phyloP scores from a whole-genome alignment of 495 filamentous ascomycete species.

The Astrothelium macrocarpum region DNA sequence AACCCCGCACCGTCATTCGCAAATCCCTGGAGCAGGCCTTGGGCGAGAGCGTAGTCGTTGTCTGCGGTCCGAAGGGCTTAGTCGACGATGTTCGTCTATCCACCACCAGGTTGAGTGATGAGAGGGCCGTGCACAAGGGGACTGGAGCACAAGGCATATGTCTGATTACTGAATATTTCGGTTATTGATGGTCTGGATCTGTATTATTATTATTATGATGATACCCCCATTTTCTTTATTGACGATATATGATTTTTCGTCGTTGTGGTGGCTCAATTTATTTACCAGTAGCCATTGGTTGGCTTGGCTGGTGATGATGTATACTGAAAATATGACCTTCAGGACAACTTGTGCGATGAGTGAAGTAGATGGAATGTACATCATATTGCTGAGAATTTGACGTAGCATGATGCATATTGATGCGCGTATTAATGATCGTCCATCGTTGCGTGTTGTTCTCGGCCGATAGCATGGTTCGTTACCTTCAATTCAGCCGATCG shows the following conservation, averaged over 20 bases:
- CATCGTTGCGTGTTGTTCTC: neutral
- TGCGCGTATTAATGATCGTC: no score
- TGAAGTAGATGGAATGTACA: no score
- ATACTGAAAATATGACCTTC: no score
- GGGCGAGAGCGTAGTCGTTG: conserved; percentile 76
- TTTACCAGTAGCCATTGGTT: no score
- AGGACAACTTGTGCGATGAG: no score
- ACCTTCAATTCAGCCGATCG: neutral
- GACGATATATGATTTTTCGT: no score
- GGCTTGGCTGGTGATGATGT: no score
- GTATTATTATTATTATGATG: neutral
- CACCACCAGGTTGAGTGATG: conserved; percentile 66
- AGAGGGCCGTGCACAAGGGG: conserved; percentile 82
- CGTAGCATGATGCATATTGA: no score
- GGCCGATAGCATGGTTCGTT: neutral
- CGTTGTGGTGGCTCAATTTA: no score
- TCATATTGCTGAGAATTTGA: no score
- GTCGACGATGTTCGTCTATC: conserved; percentile 54
- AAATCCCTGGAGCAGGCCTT: conserved; percentile 58
- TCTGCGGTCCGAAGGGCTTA: conserved; percentile 65
- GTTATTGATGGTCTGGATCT: conserved; percentile 21
- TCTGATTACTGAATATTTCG: conserved; percentile 38
- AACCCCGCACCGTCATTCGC: conserved; percentile 39
- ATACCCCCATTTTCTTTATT: neutral
- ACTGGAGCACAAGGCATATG: conserved; percentile 74